Evolutionary conservation across 2,329 filamentous ascomycete species (phyloP).

Genomic region (Apiospora aurea): DNA sequence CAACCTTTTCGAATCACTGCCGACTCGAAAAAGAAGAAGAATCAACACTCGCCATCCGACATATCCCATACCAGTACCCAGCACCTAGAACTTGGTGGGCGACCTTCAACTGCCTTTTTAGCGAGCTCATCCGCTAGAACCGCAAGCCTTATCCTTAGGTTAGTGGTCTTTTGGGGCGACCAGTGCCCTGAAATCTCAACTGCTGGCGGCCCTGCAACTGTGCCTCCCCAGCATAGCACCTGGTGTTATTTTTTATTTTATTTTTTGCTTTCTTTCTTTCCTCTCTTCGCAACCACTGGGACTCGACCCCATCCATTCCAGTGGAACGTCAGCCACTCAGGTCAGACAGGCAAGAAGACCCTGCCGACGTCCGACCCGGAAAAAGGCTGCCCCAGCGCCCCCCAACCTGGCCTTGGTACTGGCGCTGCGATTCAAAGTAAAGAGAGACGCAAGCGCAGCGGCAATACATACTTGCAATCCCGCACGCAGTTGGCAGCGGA

Average conservation of each 20-base stretch:
- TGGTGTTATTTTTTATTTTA: background rate
- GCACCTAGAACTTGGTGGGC: background rate
- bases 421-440: constrained; percentile 13
- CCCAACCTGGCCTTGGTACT: constrained; percentile 1
- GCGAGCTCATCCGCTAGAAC: background rate
- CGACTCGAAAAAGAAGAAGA: background rate
- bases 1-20: background rate
- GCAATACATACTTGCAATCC: constrained; percentile 12
- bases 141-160: background rate
- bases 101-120: background rate
- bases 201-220: constrained; percentile 19
- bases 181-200: constrained; percentile 23
- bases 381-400: constrained; percentile 19
- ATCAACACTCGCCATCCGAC: background rate
- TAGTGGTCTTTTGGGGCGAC: constrained; percentile 13
- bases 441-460: constrained; percentile 11
- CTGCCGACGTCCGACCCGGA: constrained; percentile 19
- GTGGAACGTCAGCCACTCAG: constrained; percentile 15
- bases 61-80: background rate
- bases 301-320: constrained; percentile 16
- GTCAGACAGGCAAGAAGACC: constrained; percentile 13
- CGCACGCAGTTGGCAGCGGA: constrained; percentile 22
- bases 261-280: background rate
- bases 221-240: background rate
- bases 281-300: constrained; percentile 3